These are phyloP conservation scores for Prunus yedoensis DNA, from an alignment of 331 rosid genomes.

Conservation along the genomic window DNA sequence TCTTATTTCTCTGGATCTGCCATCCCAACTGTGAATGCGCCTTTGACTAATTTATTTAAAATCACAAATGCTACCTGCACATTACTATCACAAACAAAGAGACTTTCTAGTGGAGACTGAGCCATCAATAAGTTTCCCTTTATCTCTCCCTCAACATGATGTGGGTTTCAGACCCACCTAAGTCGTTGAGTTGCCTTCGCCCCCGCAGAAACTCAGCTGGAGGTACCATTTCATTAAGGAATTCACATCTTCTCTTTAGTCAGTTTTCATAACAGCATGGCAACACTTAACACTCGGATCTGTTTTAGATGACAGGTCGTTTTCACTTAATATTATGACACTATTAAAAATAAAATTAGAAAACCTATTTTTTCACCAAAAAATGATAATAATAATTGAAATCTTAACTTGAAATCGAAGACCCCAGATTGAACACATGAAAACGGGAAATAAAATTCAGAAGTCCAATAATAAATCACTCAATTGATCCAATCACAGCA, in stretches of 20 bases:
- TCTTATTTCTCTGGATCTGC: background rate
- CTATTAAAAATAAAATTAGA: background rate
- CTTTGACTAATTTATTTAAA: background rate
- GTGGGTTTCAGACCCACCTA: background rate
- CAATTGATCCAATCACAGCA: constrained; percentile 5
- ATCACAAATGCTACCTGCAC: background rate
- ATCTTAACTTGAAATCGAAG: background rate
- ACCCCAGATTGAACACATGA: background rate
- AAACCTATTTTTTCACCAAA: background rate
- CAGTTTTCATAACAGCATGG: constrained; percentile 1
- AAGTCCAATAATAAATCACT: background rate
- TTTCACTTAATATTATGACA: background rate
- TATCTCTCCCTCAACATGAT: constrained; percentile 7
- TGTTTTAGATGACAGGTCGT: background rate
- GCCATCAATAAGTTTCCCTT: background rate
- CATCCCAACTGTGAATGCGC: background rate
- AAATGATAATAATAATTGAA: background rate
- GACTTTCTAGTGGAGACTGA: background rate
- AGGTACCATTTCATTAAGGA: constrained; percentile 2
- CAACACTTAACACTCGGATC: constrained; percentile 5
- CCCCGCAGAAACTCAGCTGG: constrained; percentile 5
- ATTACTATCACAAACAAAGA: background rate
- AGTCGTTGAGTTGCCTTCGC: background rate
- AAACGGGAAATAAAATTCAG: background rate
- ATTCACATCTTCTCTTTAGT: background rate